phyloP scores from a whole-genome alignment of 2,329 filamentous ascomycete species.

The Ascochyta koolunga region DNA sequence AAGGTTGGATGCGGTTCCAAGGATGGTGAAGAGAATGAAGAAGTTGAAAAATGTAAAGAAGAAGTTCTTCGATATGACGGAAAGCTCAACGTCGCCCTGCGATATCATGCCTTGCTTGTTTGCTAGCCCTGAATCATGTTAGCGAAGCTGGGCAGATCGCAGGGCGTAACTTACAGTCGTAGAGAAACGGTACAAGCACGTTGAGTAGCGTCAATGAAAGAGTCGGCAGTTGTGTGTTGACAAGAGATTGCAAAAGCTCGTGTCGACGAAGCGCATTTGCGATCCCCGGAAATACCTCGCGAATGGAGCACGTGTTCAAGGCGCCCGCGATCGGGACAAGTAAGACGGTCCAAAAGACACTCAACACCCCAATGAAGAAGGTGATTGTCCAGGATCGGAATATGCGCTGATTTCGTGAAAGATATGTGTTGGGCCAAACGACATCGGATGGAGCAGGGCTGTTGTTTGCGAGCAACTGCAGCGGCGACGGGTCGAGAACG shows the following conservation, averaged over 20 bases:
- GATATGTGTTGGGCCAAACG: constrained; percentile 94
- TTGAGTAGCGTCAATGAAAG: constrained; percentile 85
- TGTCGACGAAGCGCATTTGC: constrained; percentile 71
- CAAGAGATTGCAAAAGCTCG: constrained; percentile 72
- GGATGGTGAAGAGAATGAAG: constrained; percentile 90
- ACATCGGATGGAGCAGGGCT: constrained; percentile 90
- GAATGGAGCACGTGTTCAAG: constrained; percentile 80
- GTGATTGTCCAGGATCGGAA: constrained; percentile 84
- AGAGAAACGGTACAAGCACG: constrained; percentile 88
- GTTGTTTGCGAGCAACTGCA: constrained; percentile 81
- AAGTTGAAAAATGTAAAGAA: constrained; percentile 99
- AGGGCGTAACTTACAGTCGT: constrained; percentile 71
- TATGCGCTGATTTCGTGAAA: constrained; percentile 74
- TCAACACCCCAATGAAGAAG: constrained; percentile 78
- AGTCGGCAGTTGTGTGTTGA: constrained; percentile 88
- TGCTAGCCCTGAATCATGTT: constrained; percentile 65
- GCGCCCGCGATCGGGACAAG: constrained; percentile 79
- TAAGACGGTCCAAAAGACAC: constrained; percentile 85
- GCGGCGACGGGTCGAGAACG: constrained; percentile 86
- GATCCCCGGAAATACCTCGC: constrained; percentile 72
- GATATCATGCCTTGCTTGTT: constrained; percentile 95
- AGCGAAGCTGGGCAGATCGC: constrained; percentile 1
- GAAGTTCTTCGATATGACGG: constrained; percentile 96
- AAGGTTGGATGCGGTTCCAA: constrained; percentile 79
- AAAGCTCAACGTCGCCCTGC: constrained; percentile 90